Evolutionary conservation across 192 early-diverging fungal species (phyloP), one percentile per base, ranked within the genome.

Genomic region (Backusella macrospora): DNA sequence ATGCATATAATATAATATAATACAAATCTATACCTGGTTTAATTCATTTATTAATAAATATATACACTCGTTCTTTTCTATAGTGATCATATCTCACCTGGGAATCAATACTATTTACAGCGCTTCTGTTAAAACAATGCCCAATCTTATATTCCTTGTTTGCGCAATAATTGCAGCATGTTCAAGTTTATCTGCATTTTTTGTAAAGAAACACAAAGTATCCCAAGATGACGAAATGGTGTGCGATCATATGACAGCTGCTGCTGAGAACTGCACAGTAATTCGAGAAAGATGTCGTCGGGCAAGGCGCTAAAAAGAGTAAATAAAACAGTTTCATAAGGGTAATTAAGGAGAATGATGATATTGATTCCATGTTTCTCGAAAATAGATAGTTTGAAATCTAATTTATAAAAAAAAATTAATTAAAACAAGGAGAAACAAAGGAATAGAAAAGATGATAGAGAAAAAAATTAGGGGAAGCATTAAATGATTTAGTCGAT

Each of bases 61-160:
- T 65, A 65, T 23, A 10, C 40, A 65, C 37, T 38, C 6, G 16
- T 39, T 12, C 38, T 44, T 73, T 67, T 21, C 7, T 74, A 26
- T 44, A 74, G 73, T 67, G 29, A 75, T 85, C 34, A 37, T 84
- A 12, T 76, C 82, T 1, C 87, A 84, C 0, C 8, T 86, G 2
- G 48, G 82, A 14, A 70, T 86, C 40, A 85, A 84, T 59, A 68
- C 76, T 45, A 72, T 88, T 6, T 88, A 82, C 62, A 80, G 80
- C n/a, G 26, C 71, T 29, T 76, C 85, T 0, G 85, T 86, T 3
- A 64, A 43, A 6, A 75, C 80, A 1, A 62, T 76, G 38, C 87
- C 87, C 1, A 66, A 80, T 62, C 45, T 82, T 37, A 79, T 82
- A 10, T 88, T 84, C 75, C 85, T 80, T 63, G 15, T 71, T 21